Conservation (phyloP, 2,329 filamentous ascomycete genomes). For the Rosellinia necatrix region DNA sequence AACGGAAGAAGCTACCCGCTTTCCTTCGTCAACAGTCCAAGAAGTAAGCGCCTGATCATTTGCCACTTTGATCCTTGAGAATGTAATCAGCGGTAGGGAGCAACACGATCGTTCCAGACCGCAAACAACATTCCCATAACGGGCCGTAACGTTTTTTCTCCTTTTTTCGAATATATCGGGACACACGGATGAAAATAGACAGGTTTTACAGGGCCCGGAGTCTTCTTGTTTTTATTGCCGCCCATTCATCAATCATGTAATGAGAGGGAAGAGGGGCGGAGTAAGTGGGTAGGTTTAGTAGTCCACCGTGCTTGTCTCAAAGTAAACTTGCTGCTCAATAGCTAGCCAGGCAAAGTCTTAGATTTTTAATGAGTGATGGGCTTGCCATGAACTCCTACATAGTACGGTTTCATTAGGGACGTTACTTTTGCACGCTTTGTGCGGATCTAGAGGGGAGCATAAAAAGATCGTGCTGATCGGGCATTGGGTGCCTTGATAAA, state of each 20-base stretch:
- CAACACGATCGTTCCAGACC: conserved; percentile 9
- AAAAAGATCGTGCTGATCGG: background rate
- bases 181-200: conserved; percentile 23
- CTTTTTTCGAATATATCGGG: conserved; percentile 12
- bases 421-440: background rate
- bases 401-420: background rate
- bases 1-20: conserved; percentile 24
- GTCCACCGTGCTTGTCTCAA: conserved; percentile 1
- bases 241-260: conserved; percentile 18
- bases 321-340: conserved; percentile 1
- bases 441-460: conserved; percentile 5
- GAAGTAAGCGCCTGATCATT: conserved; percentile 39
- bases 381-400: background rate
- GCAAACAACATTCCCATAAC: conserved; percentile 16
- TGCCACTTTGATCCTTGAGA: conserved; percentile 6
- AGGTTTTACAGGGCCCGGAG: conserved; percentile 1
- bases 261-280: conserved; percentile 14
- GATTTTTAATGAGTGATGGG: conserved; percentile 13
- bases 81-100: conserved; percentile 11
- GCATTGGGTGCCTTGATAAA: conserved; percentile 3
- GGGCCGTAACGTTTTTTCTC: conserved; percentile 20
- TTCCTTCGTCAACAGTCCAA: conserved; percentile 44
- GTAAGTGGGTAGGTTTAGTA: background rate
- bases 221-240: conserved; percentile 9
- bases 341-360: conserved; percentile 5